These are phyloP conservation scores for Aspergillus udagawae DNA, from an alignment of 2,329 filamentous ascomycete species.

Conservation along the genomic window DNA sequence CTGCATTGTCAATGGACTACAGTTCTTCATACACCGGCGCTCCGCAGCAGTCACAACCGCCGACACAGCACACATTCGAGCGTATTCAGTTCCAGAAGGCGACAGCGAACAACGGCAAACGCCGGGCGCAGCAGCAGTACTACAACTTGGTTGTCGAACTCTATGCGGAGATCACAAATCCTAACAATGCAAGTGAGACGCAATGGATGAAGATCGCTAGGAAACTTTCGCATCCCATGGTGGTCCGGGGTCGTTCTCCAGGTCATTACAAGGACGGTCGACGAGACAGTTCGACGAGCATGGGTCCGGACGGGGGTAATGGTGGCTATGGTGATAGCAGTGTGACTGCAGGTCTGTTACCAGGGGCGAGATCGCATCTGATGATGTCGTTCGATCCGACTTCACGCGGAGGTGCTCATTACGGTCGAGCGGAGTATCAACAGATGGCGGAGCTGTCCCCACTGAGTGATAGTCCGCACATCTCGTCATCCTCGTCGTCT, in stretches of 20 bases:
- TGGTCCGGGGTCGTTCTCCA: slow-evolving; percentile 79
- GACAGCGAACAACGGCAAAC: slow-evolving; percentile 89
- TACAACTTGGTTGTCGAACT: slow-evolving; percentile 88
- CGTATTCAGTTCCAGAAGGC: slow-evolving; percentile 93
- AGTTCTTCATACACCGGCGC: slow-evolving; percentile 26
- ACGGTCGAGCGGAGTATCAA: slow-evolving; percentile 32
- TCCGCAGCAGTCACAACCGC: slow-evolving; percentile 32
- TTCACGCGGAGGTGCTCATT: slow-evolving; percentile 29
- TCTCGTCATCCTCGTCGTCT: slow-evolving; percentile 38
- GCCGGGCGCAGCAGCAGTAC: slow-evolving; percentile 84
- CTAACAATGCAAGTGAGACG: slow-evolving; percentile 39
- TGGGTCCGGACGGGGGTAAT: slow-evolving; percentile 62
- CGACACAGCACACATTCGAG: slow-evolving; percentile 66
- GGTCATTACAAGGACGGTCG: slow-evolving; percentile 74
- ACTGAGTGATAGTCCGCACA: slow-evolving; percentile 35
- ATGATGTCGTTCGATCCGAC: slow-evolving; percentile 32
- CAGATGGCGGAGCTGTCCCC: slow-evolving; percentile 38
- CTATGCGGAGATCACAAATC: slow-evolving; percentile 61
- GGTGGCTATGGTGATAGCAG: slow-evolving; percentile 39
- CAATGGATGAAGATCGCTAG: slow-evolving; percentile 68
- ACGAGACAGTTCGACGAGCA: slow-evolving; percentile 65
- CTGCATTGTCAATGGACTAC: slow-evolving; percentile 33
- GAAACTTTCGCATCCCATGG: slow-evolving; percentile 73
- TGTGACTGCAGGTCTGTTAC: slow-evolving; percentile 29
- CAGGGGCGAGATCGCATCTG: slow-evolving; percentile 28